Percentiles rank a stretch among this genome's conserved stretches.
Conservation (phyloP, 1,284 basidiomycete species). For the Takashimella koratensis region DNA sequence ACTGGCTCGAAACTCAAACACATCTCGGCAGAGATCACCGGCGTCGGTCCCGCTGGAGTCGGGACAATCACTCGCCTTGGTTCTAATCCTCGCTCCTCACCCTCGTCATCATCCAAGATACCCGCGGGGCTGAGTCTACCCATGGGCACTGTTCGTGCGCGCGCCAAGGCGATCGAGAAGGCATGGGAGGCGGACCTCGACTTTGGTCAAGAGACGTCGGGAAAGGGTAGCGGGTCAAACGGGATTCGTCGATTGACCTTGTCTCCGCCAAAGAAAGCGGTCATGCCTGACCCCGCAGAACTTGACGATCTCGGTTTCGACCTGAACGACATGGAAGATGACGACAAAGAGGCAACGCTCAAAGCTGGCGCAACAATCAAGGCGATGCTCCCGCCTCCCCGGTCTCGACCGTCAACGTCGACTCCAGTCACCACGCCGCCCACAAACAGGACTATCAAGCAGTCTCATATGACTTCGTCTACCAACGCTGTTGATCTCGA, state of each 20-base stretch:
- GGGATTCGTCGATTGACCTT: conserved; percentile 7
- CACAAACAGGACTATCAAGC: conserved; percentile 7
- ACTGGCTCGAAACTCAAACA: not conserved
- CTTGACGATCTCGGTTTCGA: conserved; percentile 40
- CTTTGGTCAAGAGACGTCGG: conserved; percentile 13
- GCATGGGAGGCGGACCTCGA: conserved; percentile 33
- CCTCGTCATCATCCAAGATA: conserved; percentile 1
- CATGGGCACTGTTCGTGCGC: conserved; percentile 25
- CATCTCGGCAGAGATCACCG: conserved; percentile 25
- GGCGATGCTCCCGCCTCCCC: conserved; percentile 38
- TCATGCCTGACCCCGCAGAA: conserved; percentile 29
- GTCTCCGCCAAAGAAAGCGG: conserved; percentile 15
- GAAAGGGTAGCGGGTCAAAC: not conserved
- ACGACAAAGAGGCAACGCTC: conserved; percentile 42
- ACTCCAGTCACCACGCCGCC: conserved; percentile 7
- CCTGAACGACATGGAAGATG: conserved; percentile 25
- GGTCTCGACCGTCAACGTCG: not conserved
- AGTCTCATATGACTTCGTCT: too few species aligned
- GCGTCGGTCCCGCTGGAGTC: conserved; percentile 31
- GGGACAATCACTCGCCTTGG: conserved; percentile 39
- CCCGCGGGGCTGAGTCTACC: conserved; percentile 7
- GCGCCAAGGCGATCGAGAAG: conserved; percentile 22
- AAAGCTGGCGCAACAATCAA: conserved; percentile 43
- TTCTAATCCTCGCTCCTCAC: not conserved
- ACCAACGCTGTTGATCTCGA: conserved; percentile 4